These are phyloP conservation scores for Musa beccarii DNA, from an alignment of 176 grass and related monocot species.

Conservation along the genomic window DNA sequence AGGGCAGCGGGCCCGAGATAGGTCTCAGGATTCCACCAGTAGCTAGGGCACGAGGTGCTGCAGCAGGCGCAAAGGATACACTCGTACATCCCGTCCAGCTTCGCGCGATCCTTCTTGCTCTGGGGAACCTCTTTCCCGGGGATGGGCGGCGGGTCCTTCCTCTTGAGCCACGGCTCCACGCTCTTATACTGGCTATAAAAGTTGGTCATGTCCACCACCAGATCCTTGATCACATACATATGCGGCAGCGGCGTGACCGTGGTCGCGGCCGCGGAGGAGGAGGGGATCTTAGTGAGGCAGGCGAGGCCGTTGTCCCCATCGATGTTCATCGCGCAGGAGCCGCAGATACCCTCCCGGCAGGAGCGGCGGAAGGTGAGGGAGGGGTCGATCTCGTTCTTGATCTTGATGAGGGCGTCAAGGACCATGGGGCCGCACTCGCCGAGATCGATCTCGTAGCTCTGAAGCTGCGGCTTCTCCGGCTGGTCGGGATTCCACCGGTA, in stretches of 20 bases:
- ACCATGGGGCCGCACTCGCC: conserved; percentile 42
- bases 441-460: conserved; percentile 71
- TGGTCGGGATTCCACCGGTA: conserved; percentile 85
- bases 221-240: conserved; percentile 90
- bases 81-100: conserved; percentile 21
- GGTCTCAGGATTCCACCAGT: conserved; percentile 64
- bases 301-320: conserved; percentile 72
- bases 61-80: conserved; percentile 34
- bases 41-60: conserved; percentile 25
- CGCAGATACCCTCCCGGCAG: conserved; percentile 40
- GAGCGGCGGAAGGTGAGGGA: not conserved
- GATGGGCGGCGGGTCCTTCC: conserved; percentile 18
- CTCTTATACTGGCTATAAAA: too few relatives aligned
- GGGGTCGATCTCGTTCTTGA: not conserved
- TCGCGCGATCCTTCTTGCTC: conserved; percentile 26
- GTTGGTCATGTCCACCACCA: conserved; percentile 85
- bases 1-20: conserved; percentile 76
- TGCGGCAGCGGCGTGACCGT: conserved; percentile 70
- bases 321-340: conserved; percentile 33
- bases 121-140: conserved; percentile 26
- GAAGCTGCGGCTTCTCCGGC: conserved; percentile 68
- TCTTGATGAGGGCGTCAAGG: conserved; percentile 18
- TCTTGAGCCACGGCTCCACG: too few relatives aligned
- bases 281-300: conserved; percentile 81
- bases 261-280: conserved; percentile 6